Percentiles rank a stretch among this genome's conserved stretches.
Conservation (phyloP, 2,329 filamentous ascomycete species). For the Calonectria ilicicola region DNA sequence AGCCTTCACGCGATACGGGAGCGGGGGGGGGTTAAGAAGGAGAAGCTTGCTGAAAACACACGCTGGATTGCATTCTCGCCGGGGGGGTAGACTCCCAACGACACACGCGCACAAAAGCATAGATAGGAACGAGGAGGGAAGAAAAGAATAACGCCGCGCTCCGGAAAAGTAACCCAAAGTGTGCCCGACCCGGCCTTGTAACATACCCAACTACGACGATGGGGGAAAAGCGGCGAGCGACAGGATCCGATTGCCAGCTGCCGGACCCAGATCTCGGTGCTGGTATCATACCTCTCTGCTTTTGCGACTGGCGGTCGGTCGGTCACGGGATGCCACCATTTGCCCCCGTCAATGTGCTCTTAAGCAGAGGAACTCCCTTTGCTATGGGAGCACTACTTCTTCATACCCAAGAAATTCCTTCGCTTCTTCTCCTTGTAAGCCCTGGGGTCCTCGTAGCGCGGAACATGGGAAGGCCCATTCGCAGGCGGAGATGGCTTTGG, state of each 20-base stretch:
- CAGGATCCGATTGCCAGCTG: neutral
- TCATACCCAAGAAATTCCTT: conserved; percentile 68
- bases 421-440: conserved; percentile 72
- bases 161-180: conserved; percentile 26
- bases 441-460: conserved; percentile 51
- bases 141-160: conserved; percentile 35
- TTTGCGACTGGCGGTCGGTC: neutral
- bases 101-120: conserved; percentile 7
- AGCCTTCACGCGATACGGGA: conserved; percentile 4
- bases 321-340: neutral
- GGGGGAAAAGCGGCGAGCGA: neutral
- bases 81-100: neutral
- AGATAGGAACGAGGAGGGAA: conserved; percentile 26
- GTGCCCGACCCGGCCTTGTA: conserved; percentile 4
- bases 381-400: conserved; percentile 61
- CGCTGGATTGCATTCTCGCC: neutral
- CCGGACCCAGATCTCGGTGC: neutral
- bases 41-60: neutral
- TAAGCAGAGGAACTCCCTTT: conserved; percentile 26
- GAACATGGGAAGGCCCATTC: conserved; percentile 29
- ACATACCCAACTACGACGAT: conserved; percentile 5
- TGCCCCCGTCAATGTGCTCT: neutral
- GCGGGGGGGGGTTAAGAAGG: neutral
- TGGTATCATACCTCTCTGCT: neutral
- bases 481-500: conserved; percentile 39